These are phyloP conservation scores for Claviceps arundinis DNA, from an alignment of 2,329 filamentous ascomycete species.

Conservation along the genomic window DNA sequence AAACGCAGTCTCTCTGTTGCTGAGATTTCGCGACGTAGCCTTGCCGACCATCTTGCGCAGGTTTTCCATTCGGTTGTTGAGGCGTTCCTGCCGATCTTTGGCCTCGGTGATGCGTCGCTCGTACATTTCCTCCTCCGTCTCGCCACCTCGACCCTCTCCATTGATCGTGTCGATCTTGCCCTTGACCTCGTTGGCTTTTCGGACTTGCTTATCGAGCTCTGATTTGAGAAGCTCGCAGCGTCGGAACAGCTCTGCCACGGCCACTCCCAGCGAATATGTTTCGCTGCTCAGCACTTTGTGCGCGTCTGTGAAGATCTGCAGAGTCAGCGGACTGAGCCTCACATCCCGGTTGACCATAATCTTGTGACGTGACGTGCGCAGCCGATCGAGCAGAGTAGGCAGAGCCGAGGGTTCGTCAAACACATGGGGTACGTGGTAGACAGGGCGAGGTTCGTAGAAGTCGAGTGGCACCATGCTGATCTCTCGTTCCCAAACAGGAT, in stretches of 20 bases:
- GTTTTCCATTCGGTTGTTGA: conserved; percentile 46
- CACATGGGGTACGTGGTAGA: conserved; percentile 48
- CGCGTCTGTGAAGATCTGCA: conserved; percentile 58
- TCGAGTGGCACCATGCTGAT: conserved; percentile 32
- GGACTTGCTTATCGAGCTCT: conserved; percentile 55
- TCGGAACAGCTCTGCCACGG: conserved; percentile 60
- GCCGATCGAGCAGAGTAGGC: conserved; percentile 39
- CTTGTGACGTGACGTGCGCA: conserved; percentile 47
- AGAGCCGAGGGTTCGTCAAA: conserved; percentile 46
- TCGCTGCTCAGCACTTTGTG: conserved; percentile 60
- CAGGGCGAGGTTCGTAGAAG: conserved; percentile 50
- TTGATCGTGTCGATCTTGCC: conserved; percentile 51
- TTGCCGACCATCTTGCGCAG: conserved; percentile 34
- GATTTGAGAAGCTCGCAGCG: conserved; percentile 54
- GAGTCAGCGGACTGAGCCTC: conserved; percentile 54
- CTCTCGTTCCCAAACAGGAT: conserved; percentile 28
- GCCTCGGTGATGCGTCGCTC: conserved; percentile 43
- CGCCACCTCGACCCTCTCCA: conserved; percentile 32
- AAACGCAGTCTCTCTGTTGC: conserved; percentile 31
- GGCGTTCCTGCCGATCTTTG: conserved; percentile 39
- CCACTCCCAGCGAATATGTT: conserved; percentile 53
- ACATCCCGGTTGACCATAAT: conserved; percentile 53
- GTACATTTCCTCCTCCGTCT: conserved; percentile 42
- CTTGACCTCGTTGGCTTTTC: conserved; percentile 51
- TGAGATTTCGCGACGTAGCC: conserved; percentile 28